Conservation (phyloP, 2,329 filamentous ascomycete genomes). For the Ustulina deusta region DNA sequence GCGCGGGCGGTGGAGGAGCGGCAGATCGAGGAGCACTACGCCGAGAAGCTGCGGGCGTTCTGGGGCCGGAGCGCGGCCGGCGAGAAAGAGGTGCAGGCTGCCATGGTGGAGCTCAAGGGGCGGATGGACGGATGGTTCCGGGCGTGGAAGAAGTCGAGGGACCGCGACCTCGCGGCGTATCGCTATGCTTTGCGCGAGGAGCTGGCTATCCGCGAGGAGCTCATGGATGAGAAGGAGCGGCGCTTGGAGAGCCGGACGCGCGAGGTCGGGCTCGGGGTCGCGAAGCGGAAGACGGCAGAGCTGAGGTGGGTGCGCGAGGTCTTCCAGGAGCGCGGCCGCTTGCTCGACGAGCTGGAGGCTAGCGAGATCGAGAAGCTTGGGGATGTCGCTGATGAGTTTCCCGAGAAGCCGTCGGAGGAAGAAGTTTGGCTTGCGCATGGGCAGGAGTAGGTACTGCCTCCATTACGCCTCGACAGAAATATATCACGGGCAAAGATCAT, state of each 20-base stretch:
- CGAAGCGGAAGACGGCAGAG: constrained; percentile 57
- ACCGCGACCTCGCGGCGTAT: constrained; percentile 56
- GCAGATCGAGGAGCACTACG: constrained; percentile 60
- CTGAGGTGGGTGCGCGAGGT: constrained; percentile 61
- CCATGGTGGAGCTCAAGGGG: constrained; percentile 53
- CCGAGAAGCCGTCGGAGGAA: constrained; percentile 37
- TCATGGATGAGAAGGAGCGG: constrained; percentile 56
- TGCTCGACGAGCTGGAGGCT: constrained; percentile 58
- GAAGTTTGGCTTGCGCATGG: neutral
- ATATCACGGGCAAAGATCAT: neutral
- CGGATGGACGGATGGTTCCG: constrained; percentile 58
- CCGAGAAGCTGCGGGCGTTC: constrained; percentile 53
- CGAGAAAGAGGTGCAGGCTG: constrained; percentile 46
- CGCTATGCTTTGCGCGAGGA: constrained; percentile 55
- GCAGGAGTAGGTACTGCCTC: neutral
- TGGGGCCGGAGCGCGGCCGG: constrained; percentile 55
- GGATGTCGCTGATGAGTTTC: constrained; percentile 46
- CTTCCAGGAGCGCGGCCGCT: constrained; percentile 56
- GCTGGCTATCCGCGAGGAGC: constrained; percentile 55
- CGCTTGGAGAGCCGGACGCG: constrained; percentile 47
- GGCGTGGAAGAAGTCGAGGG: constrained; percentile 57
- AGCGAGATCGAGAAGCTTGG: constrained; percentile 58
- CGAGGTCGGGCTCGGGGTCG: constrained; percentile 50
- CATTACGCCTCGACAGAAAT: neutral
- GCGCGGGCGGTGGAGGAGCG: constrained; percentile 57